A percentile compares a stretch with the other conserved stretches of the same genome.
Evolutionary conservation across 1,284 basidiomycete genomes (phyloP).

Genomic region (Tausonia pullulans): DNA sequence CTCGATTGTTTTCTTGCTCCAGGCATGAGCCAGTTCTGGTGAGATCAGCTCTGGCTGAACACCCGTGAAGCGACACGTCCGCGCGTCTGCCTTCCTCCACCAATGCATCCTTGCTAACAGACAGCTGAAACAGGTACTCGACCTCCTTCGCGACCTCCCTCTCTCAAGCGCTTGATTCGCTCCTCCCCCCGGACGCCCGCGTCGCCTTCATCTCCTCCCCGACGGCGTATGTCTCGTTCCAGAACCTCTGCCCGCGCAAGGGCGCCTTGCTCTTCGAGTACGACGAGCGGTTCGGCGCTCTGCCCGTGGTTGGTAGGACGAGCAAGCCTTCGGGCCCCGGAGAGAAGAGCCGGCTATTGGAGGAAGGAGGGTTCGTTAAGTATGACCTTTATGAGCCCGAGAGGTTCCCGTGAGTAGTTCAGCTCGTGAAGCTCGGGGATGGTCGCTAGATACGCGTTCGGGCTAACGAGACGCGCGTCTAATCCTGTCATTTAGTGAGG

Average conservation of each 20-base stretch:
- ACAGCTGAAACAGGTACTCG: slow-evolving; percentile 22
- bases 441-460: no score
- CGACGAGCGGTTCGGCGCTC: slow-evolving; percentile 27
- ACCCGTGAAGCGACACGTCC: no score
- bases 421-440: no score
- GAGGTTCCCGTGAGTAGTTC: slow-evolving; percentile 14
- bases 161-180: slow-evolving; percentile 18
- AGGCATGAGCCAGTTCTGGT: slow-evolving; percentile 18
- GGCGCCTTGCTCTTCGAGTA: slow-evolving; percentile 26
- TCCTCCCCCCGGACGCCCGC: slow-evolving; percentile 17
- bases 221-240: slow-evolving; percentile 30
- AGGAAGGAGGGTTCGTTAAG: slow-evolving; percentile 23
- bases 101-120: no score
- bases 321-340: neutral
- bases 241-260: slow-evolving; percentile 23
- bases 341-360: neutral
- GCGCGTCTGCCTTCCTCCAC: no score
- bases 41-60: neutral
- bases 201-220: slow-evolving; percentile 32
- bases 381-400: slow-evolving; percentile 30
- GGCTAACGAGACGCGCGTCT: no score
- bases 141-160: slow-evolving; percentile 20
- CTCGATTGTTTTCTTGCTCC: slow-evolving; percentile 2
- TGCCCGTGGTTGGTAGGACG: slow-evolving; percentile 17
- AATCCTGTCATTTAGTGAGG: neutral